A percentile compares a stretch with the other conserved stretches of the same genome.
These are phyloP conservation scores for Vitis labrusca DNA, from an alignment of 164 flowering plant genomes.

Conservation along the genomic window DNA sequence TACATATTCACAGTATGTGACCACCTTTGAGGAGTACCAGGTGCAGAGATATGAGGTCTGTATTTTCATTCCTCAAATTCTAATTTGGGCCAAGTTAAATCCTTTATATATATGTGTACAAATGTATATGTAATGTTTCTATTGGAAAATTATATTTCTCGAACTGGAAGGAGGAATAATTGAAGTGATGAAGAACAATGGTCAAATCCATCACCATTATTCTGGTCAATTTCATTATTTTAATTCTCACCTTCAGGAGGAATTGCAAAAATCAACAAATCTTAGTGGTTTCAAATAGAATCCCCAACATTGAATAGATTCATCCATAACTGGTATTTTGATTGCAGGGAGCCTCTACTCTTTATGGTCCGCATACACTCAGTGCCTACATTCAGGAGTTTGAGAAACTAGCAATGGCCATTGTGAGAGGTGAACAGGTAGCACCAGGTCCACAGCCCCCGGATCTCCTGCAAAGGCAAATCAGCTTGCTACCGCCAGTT, in stretches of 20 bases:
- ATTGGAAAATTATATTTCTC: no score
- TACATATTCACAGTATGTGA: conserved; percentile 91
- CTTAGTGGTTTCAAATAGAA: no score
- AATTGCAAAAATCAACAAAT: no score
- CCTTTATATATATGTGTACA: no score
- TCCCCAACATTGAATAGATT: no score
- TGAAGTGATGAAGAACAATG: no score
- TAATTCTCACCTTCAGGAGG: no score
- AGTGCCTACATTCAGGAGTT: conserved; percentile 95
- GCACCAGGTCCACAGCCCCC: conserved; percentile 81
- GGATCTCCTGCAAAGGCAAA: conserved; percentile 78
- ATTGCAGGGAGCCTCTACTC: conserved; percentile 88
- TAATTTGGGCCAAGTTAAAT: no score
- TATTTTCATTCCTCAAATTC: background rate
- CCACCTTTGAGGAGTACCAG: conserved; percentile 91
- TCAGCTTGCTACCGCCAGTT: conserved; percentile 85
- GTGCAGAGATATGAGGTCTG: conserved; percentile 95
- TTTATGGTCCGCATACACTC: conserved; percentile 91
- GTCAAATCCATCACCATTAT: no score
- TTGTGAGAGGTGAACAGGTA: conserved; percentile 44
- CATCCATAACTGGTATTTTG: background rate
- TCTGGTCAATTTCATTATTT: no score
- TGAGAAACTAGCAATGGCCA: conserved; percentile 77
- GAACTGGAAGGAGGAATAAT: no score
- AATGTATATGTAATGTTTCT: no score